Conservation (phyloP, 2,329 filamentous ascomycete species). For the Colletotrichum neosansevieriae region DNA sequence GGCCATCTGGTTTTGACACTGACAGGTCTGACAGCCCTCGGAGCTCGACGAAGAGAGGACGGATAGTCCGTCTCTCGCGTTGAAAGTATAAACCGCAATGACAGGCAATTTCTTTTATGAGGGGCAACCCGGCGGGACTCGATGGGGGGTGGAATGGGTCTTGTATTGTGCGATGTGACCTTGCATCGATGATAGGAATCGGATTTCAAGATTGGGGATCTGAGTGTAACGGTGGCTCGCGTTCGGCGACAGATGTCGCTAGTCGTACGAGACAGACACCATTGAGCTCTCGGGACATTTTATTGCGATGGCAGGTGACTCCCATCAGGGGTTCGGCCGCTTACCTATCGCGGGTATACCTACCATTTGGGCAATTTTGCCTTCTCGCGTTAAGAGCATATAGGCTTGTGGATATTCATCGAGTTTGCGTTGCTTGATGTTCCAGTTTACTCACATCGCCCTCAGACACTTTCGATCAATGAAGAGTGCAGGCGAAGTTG, state of each 20-base stretch:
- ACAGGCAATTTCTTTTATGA: too few relatives aligned
- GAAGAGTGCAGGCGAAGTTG: too few relatives aligned
- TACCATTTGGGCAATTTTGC: neutral
- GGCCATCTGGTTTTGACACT: conserved; percentile 10
- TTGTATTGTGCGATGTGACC: neutral
- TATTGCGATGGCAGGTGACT: conserved; percentile 1
- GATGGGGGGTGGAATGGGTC: neutral
- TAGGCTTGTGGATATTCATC: too few relatives aligned
- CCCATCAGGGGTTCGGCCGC: neutral
- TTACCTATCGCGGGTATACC: too few relatives aligned
- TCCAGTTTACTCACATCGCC: too few relatives aligned
- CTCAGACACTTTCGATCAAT: too few relatives aligned
- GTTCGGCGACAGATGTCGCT: too few relatives aligned
- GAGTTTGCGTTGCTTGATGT: too few relatives aligned
- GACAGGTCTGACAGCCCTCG: neutral
- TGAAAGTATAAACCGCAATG: neutral
- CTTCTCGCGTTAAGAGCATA: neutral
- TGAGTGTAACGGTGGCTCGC: conserved; percentile 1
- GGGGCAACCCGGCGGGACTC: too few relatives aligned
- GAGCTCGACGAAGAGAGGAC: neutral
- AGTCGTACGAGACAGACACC: too few relatives aligned
- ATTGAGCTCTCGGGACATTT: conserved; percentile 2
- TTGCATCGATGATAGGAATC: conserved; percentile 1
- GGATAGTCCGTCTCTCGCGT: too few relatives aligned
- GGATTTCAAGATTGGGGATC: neutral